Evolutionary conservation across 495 filamentous ascomycete species (phyloP).

Genomic region (Podospora conica): DNA sequence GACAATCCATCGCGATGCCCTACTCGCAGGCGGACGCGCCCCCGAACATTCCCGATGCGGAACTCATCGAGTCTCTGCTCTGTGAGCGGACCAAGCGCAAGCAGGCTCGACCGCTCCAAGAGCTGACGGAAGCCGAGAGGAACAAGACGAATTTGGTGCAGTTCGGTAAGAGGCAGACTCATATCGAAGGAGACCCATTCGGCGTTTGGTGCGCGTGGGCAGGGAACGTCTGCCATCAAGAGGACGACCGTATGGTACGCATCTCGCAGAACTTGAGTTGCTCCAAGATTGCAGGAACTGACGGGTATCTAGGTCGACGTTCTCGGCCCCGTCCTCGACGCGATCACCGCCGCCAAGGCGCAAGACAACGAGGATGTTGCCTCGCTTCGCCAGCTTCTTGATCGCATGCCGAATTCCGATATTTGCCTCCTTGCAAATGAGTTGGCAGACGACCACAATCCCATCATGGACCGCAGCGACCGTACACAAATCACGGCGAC

Average conservation of each 20-base stretch:
- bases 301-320: not conserved
- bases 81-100: not conserved
- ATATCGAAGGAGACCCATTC: not conserved
- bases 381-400: not conserved
- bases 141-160: not conserved
- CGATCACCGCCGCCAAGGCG: not conserved
- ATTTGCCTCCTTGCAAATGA: not conserved
- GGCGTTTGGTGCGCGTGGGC: slow-evolving; percentile 5
- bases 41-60: not conserved
- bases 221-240: not conserved
- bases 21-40: not conserved
- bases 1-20: not conserved
- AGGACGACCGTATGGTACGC: not conserved
- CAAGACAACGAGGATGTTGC: not conserved
- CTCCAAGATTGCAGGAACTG: not conserved
- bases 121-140: not conserved
- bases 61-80: slow-evolving; percentile 3
- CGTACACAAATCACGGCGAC: not conserved
- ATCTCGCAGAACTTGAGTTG: not conserved
- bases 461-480: too few relatives aligned
- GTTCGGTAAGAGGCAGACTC: not conserved
- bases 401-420: not conserved
- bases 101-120: not conserved
- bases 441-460: not conserved
- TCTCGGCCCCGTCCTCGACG: not conserved